Percentiles rank a stretch among this genome's conserved stretches.
phyloP scores from a whole-genome alignment of 177 flowering plant species.

The Vitis hybrid region DNA sequence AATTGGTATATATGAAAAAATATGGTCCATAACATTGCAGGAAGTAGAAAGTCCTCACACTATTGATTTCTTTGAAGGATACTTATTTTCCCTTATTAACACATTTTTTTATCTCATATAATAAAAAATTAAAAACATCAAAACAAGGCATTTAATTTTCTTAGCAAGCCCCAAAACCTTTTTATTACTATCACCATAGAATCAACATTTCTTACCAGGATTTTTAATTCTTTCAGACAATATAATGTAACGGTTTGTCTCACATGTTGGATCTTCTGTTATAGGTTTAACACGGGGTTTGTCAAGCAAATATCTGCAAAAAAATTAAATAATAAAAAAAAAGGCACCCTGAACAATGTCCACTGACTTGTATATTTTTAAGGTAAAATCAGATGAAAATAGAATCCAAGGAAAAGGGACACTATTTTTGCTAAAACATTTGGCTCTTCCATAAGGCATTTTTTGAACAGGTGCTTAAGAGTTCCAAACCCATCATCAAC shows the following conservation, averaged over 20 bases:
- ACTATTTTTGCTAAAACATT: background rate
- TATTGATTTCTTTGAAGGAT: too few relatives aligned
- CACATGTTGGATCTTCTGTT: slow-evolving; percentile 79
- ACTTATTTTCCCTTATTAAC: too few relatives aligned
- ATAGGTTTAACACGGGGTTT: slow-evolving; percentile 84
- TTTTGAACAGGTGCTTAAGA: too few relatives aligned
- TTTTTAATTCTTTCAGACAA: slow-evolving; percentile 71
- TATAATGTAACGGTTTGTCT: slow-evolving; percentile 65
- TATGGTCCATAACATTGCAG: too few relatives aligned
- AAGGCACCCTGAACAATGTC: background rate
- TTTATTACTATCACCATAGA: background rate
- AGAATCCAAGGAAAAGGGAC: background rate
- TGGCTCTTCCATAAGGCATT: too few relatives aligned
- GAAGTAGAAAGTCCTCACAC: too few relatives aligned
- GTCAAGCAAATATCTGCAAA: slow-evolving; percentile 72
- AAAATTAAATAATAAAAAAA: background rate
- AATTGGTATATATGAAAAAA: too few relatives aligned
- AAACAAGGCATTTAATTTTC: background rate
- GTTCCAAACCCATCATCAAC: too few relatives aligned
- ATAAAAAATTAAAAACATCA: background rate
- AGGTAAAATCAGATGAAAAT: background rate
- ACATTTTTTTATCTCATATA: background rate
- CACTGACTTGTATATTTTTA: background rate
- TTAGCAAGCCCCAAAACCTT: background rate
- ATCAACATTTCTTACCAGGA: slow-evolving; percentile 48